A percentile compares a stretch with the other conserved stretches of the same genome.
Conservation (phyloP, 2,329 filamentous ascomycete species). For the Cordyceps fumosorosea region DNA sequence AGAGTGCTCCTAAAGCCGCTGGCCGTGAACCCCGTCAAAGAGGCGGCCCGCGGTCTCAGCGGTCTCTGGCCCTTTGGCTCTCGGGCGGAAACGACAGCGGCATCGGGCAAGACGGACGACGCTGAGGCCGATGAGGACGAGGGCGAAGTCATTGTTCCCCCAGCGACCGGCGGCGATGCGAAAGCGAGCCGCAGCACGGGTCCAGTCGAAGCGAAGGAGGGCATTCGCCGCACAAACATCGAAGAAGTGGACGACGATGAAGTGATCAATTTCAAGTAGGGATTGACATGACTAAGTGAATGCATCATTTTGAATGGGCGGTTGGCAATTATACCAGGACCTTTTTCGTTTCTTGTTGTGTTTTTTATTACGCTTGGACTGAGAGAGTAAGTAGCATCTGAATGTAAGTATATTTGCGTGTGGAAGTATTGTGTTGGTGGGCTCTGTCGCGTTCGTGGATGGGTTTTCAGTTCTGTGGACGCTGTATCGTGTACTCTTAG, state of each 20-base stretch:
- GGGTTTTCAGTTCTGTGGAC: neutral
- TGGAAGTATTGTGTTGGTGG: neutral
- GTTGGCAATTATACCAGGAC: neutral
- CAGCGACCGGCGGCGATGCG: conserved; percentile 22
- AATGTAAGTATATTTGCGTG: neutral
- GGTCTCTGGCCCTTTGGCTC: conserved; percentile 54
- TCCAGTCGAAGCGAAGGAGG: conserved; percentile 46
- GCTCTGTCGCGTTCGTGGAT: neutral
- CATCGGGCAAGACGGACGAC: conserved; percentile 27
- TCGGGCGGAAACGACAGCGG: conserved; percentile 29
- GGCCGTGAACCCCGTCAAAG: conserved; percentile 43
- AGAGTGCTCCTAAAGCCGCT: conserved; percentile 49
- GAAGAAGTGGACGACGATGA: conserved; percentile 51
- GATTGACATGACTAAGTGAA: neutral
- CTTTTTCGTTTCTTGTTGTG: neutral
- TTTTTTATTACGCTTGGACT: neutral
- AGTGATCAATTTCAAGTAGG: conserved; percentile 23
- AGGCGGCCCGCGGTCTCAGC: conserved; percentile 37
- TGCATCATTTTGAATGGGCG: neutral
- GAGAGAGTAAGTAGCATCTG: neutral
- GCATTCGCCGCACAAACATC: conserved; percentile 49
- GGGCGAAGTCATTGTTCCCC: conserved; percentile 18
- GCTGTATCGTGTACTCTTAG: neutral
- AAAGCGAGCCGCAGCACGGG: conserved; percentile 28
- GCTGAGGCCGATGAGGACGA: conserved; percentile 16